A percentile compares a stretch with the other conserved stretches of the same genome.
These are phyloP conservation scores for Sungouiozyma ichnusensis DNA, from an alignment of 805 yeast species.

Conservation along the genomic window DNA sequence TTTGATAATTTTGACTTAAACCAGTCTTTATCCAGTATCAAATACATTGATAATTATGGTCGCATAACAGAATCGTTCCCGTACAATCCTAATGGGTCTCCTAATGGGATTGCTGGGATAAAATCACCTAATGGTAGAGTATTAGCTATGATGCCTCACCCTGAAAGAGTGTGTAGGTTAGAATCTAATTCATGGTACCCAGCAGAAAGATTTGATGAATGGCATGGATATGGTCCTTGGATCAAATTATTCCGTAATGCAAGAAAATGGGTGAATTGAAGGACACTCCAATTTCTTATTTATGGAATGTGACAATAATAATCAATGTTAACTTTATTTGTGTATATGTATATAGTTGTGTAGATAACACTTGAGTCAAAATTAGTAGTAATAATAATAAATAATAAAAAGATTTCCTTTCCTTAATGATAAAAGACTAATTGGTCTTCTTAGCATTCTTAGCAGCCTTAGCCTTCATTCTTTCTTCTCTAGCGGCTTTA, in stretches of 20 bases:
- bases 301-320: not conserved
- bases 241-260: conserved; percentile 84
- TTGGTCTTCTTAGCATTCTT: conserved; percentile 28
- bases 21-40: conserved; percentile 51
- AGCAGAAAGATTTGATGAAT: conserved; percentile 40
- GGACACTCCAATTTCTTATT: not conserved
- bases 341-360: not conserved
- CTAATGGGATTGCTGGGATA: conserved; percentile 87
- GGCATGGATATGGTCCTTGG: conserved; percentile 94
- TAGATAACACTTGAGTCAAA: not conserved
- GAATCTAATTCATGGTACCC: conserved; percentile 93
- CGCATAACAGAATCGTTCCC: conserved; percentile 75
- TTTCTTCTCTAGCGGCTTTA: conserved; percentile 59
- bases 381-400: not conserved
- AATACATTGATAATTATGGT: conserved; percentile 89
- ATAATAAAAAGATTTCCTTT: not conserved
- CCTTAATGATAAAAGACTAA: not conserved
- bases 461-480: conserved; percentile 48
- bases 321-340: not conserved
- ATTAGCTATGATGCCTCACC: conserved; percentile 98
- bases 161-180: conserved; percentile 84
- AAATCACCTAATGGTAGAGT: conserved; percentile 88
- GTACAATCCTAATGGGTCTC: conserved; percentile 93
- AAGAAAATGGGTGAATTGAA: conserved; percentile 73
- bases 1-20: conserved; percentile 37